Base-by-base conservation (phyloP, 23 red algal genomes). In the Cyanidiococcus yangmingshanensis region DNA sequence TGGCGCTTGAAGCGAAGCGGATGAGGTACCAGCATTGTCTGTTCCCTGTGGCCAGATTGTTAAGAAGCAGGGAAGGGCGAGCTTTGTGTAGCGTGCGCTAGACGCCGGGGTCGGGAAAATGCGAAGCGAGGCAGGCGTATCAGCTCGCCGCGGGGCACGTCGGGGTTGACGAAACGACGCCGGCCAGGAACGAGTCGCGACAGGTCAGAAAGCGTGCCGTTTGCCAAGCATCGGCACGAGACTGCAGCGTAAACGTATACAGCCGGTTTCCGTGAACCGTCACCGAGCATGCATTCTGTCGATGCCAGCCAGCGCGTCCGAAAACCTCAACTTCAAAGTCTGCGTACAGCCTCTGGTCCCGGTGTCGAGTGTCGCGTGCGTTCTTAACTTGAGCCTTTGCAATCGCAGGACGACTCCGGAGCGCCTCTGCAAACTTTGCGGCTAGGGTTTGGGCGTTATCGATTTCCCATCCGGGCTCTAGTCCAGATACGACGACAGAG, bases 221-320 rank as follows among this genome's bases (percentile, higher is more conserved):
- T 17, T 71, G 63, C 63, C 63, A 71, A 3, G 21, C 63, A 7
- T 71, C 63, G n/a, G 63, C 63, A 12, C 63, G 63, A 30, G n/a
- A 32, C 32, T 71, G 63, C 7, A 71, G 63, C n/a, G 63, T 71
- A 35, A 71, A 71, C 21, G 63, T 71, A 71, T 32, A 71, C 63
- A 71, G 32, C 32, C 32, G 63, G n/a, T 35, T 35, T 25, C 27
- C 63, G 63, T 35, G n/a, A 35, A 71, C 32, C 16, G 27, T 35
- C 12, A 71, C 32, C 63, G 63, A 71, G 27, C 63, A 71, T 25
- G 63, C 63, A 32, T 25, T 35, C 7, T 35, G 63, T 29, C 63
- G 21, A 12, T 35, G 63, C 63, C 63, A 71, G 21, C 63, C 63
- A 2, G 27, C 32, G 63, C 63, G 63, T 25, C 63, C 63, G 63